Base-by-base conservation (phyloP, 1,284 basidiomycete genomes). In the Ganoderma sp. region DNA sequence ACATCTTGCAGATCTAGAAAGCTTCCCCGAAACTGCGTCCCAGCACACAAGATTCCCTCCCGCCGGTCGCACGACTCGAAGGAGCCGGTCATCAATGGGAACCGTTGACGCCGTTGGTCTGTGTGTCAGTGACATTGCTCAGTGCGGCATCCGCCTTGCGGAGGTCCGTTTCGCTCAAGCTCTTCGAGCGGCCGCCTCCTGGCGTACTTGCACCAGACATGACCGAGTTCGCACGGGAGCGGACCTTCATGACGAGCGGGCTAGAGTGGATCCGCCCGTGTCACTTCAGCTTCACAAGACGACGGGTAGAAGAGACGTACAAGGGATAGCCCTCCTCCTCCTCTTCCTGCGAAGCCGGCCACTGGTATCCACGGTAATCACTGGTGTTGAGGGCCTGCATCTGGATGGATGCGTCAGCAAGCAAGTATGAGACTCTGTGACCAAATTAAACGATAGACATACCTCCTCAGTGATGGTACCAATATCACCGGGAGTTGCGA, bases 381-480 rank as follows among this genome's bases (percentile, higher is more conserved):
- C 92, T 95, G 28, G 96, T 97, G 42, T 85, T 84, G 61, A 98
- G 83, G 52, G 85, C 82, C 78, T 97, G 92, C 96, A 98, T 97
- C 90, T 91, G 41, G 6, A 17, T 4, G n/a, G 2, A 41, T 3
- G 32, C 6, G 28, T 61, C 57, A 61, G 10, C 41, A 22, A 42
- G 22, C 22, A 22, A 37, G 12, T 34, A 10, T 41, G 12, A 22
- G n/a, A 42, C 37, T 10, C 10, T n/a, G 9, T 9, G 28, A 5
- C 4, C 19, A 17, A 5, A 25, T 37, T 8, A 52, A 52, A 22
- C 42, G 25, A 8, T 9, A 19, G 8, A 74, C 82, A 43, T 69
- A 90, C 90, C 83, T 96, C 93, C 81, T 97, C 95, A 1, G 95
- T 97, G 67, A 98, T 83, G 19, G 96, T 98, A n/a, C 94, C 96